Conservation (phyloP, 2,329 filamentous ascomycete species). For the Fusarium sp. region DNA sequence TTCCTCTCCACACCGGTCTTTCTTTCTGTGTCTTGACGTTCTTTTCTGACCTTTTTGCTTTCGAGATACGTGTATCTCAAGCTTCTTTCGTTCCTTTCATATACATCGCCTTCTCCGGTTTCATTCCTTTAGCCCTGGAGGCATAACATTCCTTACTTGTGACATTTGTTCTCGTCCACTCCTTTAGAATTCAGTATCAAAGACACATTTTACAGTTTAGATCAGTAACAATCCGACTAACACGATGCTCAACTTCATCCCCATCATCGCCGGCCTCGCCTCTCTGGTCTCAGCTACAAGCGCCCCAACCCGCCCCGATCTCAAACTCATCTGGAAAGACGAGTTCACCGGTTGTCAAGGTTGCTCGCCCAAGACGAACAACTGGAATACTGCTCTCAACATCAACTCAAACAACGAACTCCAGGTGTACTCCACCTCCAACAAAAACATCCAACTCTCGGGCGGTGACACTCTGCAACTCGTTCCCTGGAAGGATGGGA, state of each 20-base stretch:
- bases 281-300: slow-evolving; percentile 47
- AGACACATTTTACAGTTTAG: neutral
- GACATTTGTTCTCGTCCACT: slow-evolving; percentile 1
- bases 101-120: slow-evolving; percentile 16
- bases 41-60: slow-evolving; percentile 18
- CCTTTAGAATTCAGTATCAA: neutral
- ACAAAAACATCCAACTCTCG: slow-evolving; percentile 59
- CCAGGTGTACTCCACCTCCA: slow-evolving; percentile 57
- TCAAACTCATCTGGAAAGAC: slow-evolving; percentile 57
- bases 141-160: slow-evolving; percentile 31
- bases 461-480: slow-evolving; percentile 62
- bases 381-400: slow-evolving; percentile 58
- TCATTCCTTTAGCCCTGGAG: slow-evolving; percentile 36
- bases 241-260: slow-evolving; percentile 42
- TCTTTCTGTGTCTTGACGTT: slow-evolving; percentile 33
- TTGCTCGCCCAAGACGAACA: slow-evolving; percentile 47
- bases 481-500: slow-evolving; percentile 54
- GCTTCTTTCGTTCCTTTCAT: slow-evolving; percentile 20
- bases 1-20: slow-evolving; percentile 28
- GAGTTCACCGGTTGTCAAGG: slow-evolving; percentile 55
- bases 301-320: slow-evolving; percentile 52
- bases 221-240: slow-evolving; percentile 21
- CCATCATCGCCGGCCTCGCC: slow-evolving; percentile 32
- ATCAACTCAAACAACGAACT: slow-evolving; percentile 60
- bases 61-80: slow-evolving; percentile 25